Conservation (phyloP, 345 rosid genomes). For the Citrus australasica region DNA sequence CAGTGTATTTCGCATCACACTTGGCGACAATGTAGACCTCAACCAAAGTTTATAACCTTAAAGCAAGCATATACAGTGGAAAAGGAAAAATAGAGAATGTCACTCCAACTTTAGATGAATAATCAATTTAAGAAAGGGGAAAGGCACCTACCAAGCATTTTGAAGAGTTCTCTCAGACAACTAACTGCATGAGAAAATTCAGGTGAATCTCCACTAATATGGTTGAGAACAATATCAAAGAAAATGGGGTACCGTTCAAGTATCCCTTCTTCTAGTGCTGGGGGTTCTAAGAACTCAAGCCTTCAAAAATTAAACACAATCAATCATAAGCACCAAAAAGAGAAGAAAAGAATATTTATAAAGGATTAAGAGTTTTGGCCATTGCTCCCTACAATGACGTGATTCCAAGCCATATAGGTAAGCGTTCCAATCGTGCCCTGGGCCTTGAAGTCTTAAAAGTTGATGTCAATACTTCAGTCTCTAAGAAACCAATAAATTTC, state of each 20-base stretch:
- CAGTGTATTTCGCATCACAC: constrained; percentile 93
- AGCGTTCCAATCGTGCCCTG: constrained; percentile 61
- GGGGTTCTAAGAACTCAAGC: constrained; percentile 92
- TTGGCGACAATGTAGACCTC: constrained; percentile 89
- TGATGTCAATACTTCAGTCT: constrained; percentile 71
- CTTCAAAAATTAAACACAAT: constrained; percentile 41
- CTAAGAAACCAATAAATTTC: constrained; percentile 71
- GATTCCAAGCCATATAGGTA: constrained; percentile 88
- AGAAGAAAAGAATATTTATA: not conserved
- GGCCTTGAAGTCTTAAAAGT: constrained; percentile 61
- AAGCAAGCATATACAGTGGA: constrained; percentile 21
- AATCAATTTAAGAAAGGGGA: constrained; percentile 3
- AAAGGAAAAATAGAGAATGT: not conserved
- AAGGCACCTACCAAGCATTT: constrained; percentile 73
- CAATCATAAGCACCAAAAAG: constrained; percentile 11
- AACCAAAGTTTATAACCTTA: constrained; percentile 98
- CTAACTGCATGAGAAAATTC: constrained; percentile 87
- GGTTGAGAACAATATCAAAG: constrained; percentile 89
- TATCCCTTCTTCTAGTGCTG: constrained; percentile 94
- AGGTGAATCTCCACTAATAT: constrained; percentile 77
- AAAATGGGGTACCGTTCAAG: constrained; percentile 90
- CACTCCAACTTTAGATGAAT: not conserved
- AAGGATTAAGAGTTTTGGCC: constrained; percentile 22
- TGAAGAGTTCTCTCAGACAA: constrained; percentile 86
- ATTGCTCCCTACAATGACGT: constrained; percentile 71